phyloP scores from a whole-genome alignment of 129 eudicot genomes.

The Flaveria robusta region DNA sequence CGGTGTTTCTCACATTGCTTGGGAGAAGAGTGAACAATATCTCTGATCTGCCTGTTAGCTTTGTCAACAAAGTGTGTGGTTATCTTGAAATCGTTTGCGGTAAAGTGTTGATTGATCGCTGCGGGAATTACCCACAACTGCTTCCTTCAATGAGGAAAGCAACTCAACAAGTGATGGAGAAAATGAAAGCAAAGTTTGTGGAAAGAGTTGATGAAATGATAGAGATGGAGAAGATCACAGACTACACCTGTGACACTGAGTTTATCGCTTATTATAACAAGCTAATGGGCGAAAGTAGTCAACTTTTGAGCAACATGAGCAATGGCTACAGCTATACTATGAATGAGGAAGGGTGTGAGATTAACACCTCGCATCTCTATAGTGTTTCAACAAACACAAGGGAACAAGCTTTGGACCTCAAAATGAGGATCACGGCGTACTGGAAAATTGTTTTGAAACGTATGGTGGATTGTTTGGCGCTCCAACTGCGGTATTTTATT shows the following conservation, averaged over 20 bases:
- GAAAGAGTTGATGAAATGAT: slow-evolving; percentile 35
- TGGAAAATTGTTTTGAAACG: slow-evolving; percentile 41
- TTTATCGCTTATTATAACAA: slow-evolving; percentile 23
- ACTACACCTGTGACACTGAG: slow-evolving; percentile 42
- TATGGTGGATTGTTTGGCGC: slow-evolving; percentile 35
- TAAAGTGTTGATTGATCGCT: slow-evolving; percentile 20
- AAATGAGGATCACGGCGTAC: slow-evolving; percentile 41
- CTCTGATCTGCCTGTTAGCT: slow-evolving; percentile 17
- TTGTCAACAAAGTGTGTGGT: slow-evolving; percentile 27
- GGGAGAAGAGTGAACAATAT: slow-evolving; percentile 19
- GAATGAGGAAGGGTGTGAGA: slow-evolving; percentile 16
- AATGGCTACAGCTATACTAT: too few species aligned
- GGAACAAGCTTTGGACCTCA: slow-evolving; percentile 40
- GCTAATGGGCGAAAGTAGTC: slow-evolving; percentile 16
- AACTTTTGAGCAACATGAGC: neutral
- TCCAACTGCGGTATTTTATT: slow-evolving; percentile 23
- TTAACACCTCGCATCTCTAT: slow-evolving; percentile 15
- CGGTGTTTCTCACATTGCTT: slow-evolving; percentile 29
- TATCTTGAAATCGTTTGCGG: slow-evolving; percentile 30
- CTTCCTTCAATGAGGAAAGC: slow-evolving; percentile 34
- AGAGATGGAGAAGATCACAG: slow-evolving; percentile 37
- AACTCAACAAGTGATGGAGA: slow-evolving; percentile 10
- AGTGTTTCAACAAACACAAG: neutral
- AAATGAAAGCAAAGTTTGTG: slow-evolving; percentile 15
- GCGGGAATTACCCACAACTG: slow-evolving; percentile 31